Evolutionary conservation across 179 eudicot genomes (phyloP).

Genomic region (Sideroxylon spinosum): DNA sequence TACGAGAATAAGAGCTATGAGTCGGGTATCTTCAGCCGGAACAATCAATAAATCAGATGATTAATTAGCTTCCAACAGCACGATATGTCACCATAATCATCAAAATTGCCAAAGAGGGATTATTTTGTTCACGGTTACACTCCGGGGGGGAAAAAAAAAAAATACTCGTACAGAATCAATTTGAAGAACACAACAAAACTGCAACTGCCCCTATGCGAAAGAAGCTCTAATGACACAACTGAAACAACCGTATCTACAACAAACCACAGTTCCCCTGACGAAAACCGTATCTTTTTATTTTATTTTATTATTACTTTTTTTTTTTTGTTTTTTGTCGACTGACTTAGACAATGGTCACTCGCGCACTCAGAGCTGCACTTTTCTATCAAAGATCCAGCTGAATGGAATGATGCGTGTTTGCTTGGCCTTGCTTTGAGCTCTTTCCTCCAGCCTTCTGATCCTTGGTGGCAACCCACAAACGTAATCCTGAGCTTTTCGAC

Average conservation of each 20-base stretch:
- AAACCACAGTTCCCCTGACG: slow-evolving; percentile 1
- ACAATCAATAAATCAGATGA: too few relatives aligned
- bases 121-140: neutral
- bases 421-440: slow-evolving; percentile 26
- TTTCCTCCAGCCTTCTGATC: slow-evolving; percentile 25
- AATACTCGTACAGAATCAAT: neutral
- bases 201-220: neutral
- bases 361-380: slow-evolving; percentile 14
- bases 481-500: slow-evolving; percentile 26
- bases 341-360: too few relatives aligned
- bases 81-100: neutral
- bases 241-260: slow-evolving; percentile 7
- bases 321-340: neutral
- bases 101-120: neutral
- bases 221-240: neutral
- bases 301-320: too few relatives aligned
- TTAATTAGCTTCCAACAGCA: neutral
- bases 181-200: too few relatives aligned
- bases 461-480: slow-evolving; percentile 29
- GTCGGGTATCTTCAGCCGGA: too few relatives aligned
- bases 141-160: too few relatives aligned
- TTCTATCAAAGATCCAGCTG: slow-evolving; percentile 21
- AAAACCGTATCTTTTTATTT: too few relatives aligned
- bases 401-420: slow-evolving; percentile 7
- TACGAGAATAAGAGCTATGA: too few relatives aligned